A percentile compares a stretch with the other conserved stretches of the same genome.
phyloP scores from a whole-genome alignment of 2,329 filamentous ascomycete genomes.

The Botryotinia narcissicola region DNA sequence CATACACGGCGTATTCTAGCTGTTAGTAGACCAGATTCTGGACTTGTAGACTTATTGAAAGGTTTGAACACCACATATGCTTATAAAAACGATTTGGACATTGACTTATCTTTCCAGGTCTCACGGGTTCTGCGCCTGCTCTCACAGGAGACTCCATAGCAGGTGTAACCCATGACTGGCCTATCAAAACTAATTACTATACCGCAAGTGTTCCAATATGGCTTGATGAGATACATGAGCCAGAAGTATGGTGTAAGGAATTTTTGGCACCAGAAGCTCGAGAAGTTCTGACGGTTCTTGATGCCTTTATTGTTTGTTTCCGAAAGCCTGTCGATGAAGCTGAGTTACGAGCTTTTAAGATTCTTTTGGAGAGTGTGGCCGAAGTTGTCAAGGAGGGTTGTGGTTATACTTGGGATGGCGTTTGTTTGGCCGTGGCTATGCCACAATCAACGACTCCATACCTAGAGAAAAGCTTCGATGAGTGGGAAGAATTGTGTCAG shows the following conservation, averaged over 20 bases:
- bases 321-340: conserved; percentile 41
- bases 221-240: conserved; percentile 57
- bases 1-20: conserved; percentile 59
- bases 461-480: conserved; percentile 45
- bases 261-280: conserved; percentile 60
- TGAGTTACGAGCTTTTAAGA: conserved; percentile 34
- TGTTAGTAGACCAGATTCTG: conserved; percentile 45
- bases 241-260: conserved; percentile 50
- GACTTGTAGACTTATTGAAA: conserved; percentile 51
- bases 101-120: conserved; percentile 42
- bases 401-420: conserved; percentile 63
- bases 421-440: conserved; percentile 58
- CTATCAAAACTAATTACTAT: conserved; percentile 61
- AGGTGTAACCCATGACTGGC: conserved; percentile 56
- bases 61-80: conserved; percentile 42
- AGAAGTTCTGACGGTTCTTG: conserved; percentile 61
- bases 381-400: conserved; percentile 55
- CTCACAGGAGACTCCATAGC: conserved; percentile 45
- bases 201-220: conserved; percentile 59
- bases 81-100: neutral
- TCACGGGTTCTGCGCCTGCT: conserved; percentile 48
- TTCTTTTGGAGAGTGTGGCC: conserved; percentile 52
- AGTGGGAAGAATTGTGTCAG: conserved; percentile 60
- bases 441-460: conserved; percentile 34
- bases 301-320: conserved; percentile 57